phyloP scores from a whole-genome alignment of 108 stramenopile species.

The Craspedostauros australis region DNA sequence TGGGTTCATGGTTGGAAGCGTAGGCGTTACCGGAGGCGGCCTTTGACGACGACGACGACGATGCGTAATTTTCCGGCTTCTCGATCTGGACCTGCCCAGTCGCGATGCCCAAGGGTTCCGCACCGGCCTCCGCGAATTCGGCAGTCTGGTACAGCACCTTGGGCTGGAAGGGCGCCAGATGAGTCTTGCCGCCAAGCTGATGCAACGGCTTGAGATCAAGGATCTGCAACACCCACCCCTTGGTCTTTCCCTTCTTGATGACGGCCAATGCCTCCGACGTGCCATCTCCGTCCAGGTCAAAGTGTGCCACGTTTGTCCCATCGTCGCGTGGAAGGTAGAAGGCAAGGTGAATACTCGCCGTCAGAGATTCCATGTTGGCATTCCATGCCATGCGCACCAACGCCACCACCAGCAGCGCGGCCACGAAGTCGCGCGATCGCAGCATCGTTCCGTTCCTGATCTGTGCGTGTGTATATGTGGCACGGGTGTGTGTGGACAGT shows the following conservation, averaged over 20 bases:
- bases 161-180: conserved; percentile 58
- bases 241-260: conserved; percentile 2
- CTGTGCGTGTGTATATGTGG: no score
- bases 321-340: conserved; percentile 52
- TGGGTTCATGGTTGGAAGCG: no score
- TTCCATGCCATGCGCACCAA: conserved; percentile 35
- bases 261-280: conserved; percentile 65
- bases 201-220: conserved; percentile 68
- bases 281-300: conserved; percentile 85
- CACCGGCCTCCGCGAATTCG: conserved; percentile 5
- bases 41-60: no score
- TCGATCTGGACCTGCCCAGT: conserved; percentile 40
- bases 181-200: not conserved
- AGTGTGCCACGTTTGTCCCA: conserved; percentile 27
- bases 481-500: no score
- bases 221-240: conserved; percentile 44
- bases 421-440: conserved; percentile 42
- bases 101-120: conserved; percentile 27
- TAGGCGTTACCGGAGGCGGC: conserved; percentile 22
- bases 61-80: no score
- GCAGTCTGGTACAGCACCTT: conserved; percentile 30
- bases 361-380: conserved; percentile 36
- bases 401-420: conserved; percentile 19
- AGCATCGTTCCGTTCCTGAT: no score
- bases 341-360: conserved; percentile 47